Evolutionary conservation across 305 asterid species (phyloP).

Genomic region (Ajuga reptans): DNA sequence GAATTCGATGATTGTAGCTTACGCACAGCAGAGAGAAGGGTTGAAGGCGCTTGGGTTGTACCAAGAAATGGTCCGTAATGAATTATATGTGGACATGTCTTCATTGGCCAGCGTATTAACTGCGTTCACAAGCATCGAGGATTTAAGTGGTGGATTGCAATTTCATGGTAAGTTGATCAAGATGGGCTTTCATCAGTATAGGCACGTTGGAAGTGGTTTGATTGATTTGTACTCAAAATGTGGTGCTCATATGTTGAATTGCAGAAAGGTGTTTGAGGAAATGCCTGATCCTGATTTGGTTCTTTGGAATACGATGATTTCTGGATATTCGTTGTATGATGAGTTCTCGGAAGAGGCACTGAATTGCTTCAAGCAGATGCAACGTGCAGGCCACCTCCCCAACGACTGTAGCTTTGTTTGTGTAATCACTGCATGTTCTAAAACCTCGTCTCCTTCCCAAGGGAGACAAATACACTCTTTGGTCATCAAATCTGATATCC

Average conservation of each 20-base stretch:
- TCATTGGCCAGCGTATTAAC: slow-evolving; percentile 69
- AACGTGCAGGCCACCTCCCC: slow-evolving; percentile 47
- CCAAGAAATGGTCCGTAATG: slow-evolving; percentile 45
- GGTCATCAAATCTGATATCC: slow-evolving; percentile 48
- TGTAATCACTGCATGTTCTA: slow-evolving; percentile 52
- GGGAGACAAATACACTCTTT: slow-evolving; percentile 66
- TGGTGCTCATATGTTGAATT: slow-evolving; percentile 29
- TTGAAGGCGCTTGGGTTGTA: slow-evolving; percentile 51
- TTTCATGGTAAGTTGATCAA: slow-evolving; percentile 54
- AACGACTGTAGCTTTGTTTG: slow-evolving; percentile 75
- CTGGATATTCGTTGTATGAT: slow-evolving; percentile 49
- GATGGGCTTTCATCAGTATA: slow-evolving; percentile 47
- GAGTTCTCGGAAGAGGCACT: slow-evolving; percentile 59
- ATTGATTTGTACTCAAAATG: slow-evolving; percentile 65
- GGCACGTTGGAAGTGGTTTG: slow-evolving; percentile 68
- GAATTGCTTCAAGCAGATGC: slow-evolving; percentile 55
- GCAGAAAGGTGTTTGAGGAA: slow-evolving; percentile 46
- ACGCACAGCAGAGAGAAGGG: slow-evolving; percentile 55
- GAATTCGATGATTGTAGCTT: slow-evolving; percentile 76
- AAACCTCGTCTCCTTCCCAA: slow-evolving; percentile 52
- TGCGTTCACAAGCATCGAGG: slow-evolving; percentile 54
- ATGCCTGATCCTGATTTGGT: slow-evolving; percentile 53
- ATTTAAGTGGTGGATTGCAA: slow-evolving; percentile 63
- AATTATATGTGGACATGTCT: slow-evolving; percentile 48
- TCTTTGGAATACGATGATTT: slow-evolving; percentile 76